These are phyloP conservation scores for Suillus ampliporus DNA, from an alignment of 768 basidiomycete species.

Conservation along the genomic window DNA sequence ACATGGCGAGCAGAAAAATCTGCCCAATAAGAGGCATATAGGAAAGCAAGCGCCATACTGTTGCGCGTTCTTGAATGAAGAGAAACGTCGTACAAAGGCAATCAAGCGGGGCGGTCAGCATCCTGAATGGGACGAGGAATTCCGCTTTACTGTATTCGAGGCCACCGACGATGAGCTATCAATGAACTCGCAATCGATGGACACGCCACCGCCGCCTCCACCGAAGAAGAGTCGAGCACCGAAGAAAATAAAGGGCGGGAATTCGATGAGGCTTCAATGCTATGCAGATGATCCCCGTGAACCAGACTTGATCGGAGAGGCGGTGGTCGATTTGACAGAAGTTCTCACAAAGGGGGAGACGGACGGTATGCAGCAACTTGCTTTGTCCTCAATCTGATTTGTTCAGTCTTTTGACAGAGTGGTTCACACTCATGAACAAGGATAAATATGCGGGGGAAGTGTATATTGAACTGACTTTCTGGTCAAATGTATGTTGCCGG, in stretches of 20 bases:
- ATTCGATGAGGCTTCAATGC: slow-evolving; percentile 79
- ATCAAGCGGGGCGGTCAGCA: slow-evolving; percentile 97
- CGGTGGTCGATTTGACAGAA: slow-evolving; percentile 84
- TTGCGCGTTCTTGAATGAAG: slow-evolving; percentile 74
- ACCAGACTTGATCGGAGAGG: slow-evolving; percentile 94
- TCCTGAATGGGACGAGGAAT: slow-evolving; percentile 98
- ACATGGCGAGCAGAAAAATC: slow-evolving; percentile 65
- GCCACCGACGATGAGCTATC: slow-evolving; percentile 64
- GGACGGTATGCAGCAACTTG: slow-evolving; percentile 69
- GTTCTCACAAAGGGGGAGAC: slow-evolving; percentile 95
- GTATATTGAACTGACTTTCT: slow-evolving; percentile 96
- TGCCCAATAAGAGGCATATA: slow-evolving; percentile 90
- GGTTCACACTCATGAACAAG: slow-evolving; percentile 90
- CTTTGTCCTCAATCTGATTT: slow-evolving; percentile 12
- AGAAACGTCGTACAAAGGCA: slow-evolving; percentile 89
- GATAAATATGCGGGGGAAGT: slow-evolving; percentile 96
- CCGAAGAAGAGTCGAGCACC: slow-evolving; percentile 53
- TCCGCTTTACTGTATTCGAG: slow-evolving; percentile 89
- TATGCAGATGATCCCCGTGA: slow-evolving; percentile 96
- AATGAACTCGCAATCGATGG: slow-evolving; percentile 44
- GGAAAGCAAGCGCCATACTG: slow-evolving; percentile 99
- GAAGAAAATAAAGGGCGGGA: slow-evolving; percentile 70
- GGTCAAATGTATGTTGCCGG: slow-evolving; percentile 76
- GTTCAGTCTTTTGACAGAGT: slow-evolving; percentile 61
- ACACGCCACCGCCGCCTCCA: slow-evolving; percentile 71